phyloP scores from a whole-genome alignment of 768 basidiomycete genomes.

The Trametes punicea region DNA sequence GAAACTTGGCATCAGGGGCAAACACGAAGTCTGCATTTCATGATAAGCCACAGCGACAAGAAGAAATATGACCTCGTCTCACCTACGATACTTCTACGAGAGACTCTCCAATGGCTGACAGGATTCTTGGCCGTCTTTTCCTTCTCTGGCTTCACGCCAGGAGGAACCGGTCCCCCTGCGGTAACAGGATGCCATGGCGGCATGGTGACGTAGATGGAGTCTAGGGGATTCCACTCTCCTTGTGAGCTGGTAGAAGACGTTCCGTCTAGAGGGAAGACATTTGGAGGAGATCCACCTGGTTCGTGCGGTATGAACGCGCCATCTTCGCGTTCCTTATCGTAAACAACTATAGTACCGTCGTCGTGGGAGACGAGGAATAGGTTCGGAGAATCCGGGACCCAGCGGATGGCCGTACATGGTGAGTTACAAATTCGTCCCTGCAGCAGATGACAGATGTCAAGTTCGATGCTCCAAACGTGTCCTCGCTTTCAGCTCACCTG shows the following conservation, averaged over 20 bases:
- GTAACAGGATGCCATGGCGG: slow-evolving; percentile 83
- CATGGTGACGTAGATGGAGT: slow-evolving; percentile 74
- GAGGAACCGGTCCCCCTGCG: slow-evolving; percentile 35
- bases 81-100: slow-evolving; percentile 72
- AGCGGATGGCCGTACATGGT: slow-evolving; percentile 83
- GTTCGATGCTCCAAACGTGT: too few species aligned
- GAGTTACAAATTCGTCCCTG: slow-evolving; percentile 78
- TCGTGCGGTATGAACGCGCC: slow-evolving; percentile 66
- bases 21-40: slow-evolving; percentile 73
- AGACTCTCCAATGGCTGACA: slow-evolving; percentile 86
- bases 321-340: slow-evolving; percentile 90
- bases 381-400: slow-evolving; percentile 79
- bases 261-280: slow-evolving; percentile 9
- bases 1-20: slow-evolving; percentile 88
- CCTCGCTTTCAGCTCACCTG: slow-evolving; percentile 44
- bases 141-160: slow-evolving; percentile 42
- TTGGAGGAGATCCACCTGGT: slow-evolving; percentile 38
- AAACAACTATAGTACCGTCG: slow-evolving; percentile 85
- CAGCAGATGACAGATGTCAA: too few species aligned
- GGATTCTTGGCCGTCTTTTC: slow-evolving; percentile 80
- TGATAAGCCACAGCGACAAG: neutral
- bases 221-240: slow-evolving; percentile 72
- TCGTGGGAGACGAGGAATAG: slow-evolving; percentile 86
- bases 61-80: slow-evolving; percentile 22
- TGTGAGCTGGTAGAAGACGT: slow-evolving; percentile 30